Conservation (phyloP, 192 early-diverging fungal genomes). For the Entrophospora sp. region DNA sequence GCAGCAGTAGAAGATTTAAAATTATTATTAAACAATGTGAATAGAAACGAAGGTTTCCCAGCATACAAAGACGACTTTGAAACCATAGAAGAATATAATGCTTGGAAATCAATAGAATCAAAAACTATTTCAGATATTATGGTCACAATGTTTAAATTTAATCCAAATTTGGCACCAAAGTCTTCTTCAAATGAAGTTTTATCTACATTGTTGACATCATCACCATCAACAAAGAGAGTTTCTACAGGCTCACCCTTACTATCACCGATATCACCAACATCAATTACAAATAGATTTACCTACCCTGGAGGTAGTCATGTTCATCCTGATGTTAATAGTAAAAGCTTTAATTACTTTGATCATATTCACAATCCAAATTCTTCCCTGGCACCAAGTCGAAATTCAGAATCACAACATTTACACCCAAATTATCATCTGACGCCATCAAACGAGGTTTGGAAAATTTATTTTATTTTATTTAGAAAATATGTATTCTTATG, state of each 20-base stretch:
- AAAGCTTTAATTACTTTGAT: no score
- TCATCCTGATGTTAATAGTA: no score
- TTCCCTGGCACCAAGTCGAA: no score
- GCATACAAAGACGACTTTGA: constrained; percentile 19
- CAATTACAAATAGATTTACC: no score
- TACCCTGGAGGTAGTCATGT: no score
- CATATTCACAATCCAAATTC: no score
- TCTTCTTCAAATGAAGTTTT: background rate
- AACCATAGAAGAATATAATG: constrained; percentile 12
- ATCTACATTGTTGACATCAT: background rate
- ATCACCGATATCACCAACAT: no score
- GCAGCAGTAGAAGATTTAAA: constrained; percentile 11
- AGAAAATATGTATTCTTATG: background rate
- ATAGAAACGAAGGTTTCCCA: constrained; percentile 8
- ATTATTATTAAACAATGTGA: constrained; percentile 12
- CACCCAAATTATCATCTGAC: no score
- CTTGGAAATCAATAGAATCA: constrained; percentile 16
- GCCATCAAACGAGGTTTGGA: no score
- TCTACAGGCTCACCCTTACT: no score
- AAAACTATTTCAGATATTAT: constrained; percentile 11
- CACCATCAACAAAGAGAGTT: background rate
- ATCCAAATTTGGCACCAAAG: background rate
- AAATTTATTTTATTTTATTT: constrained; percentile 1
- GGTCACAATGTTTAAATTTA: background rate
- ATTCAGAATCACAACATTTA: no score